Evolutionary conservation across 495 filamentous ascomycete genomes (phyloP).

Genomic region (Penicilliopsis zonata): DNA sequence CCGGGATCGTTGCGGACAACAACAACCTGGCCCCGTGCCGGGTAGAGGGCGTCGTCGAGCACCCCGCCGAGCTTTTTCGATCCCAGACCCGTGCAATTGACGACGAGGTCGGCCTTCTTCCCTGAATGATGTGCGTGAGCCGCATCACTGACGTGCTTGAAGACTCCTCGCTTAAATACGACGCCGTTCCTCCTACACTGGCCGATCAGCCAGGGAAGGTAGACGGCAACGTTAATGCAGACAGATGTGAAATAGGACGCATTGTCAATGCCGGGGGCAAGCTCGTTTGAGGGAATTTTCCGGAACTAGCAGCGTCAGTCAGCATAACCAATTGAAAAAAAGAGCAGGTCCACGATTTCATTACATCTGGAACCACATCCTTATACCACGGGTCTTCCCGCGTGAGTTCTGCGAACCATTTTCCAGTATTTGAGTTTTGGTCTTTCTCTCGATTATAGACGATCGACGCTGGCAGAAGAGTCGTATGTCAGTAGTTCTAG

Average conservation of each 20-base stretch:
- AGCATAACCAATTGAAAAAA: background rate
- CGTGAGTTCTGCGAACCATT: conserved; percentile 53
- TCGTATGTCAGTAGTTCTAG: conserved; percentile 1
- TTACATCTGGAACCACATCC: conserved; percentile 59
- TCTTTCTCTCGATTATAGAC: conserved; percentile 59
- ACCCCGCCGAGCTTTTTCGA: conserved; percentile 72
- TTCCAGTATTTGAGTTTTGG: conserved; percentile 28
- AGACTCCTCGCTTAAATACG: conserved; percentile 43
- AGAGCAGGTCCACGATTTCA: conserved; percentile 3
- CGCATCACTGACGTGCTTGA: conserved; percentile 66
- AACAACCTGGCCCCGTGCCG: conserved; percentile 78
- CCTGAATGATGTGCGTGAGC: conserved; percentile 50
- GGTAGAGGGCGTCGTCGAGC: conserved; percentile 58
- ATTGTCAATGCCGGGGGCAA: conserved; percentile 51
- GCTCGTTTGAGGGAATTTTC: conserved; percentile 37
- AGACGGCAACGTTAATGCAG: conserved; percentile 83
- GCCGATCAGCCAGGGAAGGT: conserved; percentile 71
- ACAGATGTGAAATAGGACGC: conserved; percentile 67
- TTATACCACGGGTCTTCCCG: conserved; percentile 72
- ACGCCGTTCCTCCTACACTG: conserved; percentile 64
- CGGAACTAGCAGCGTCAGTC: conserved; percentile 32
- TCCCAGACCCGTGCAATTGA: conserved; percentile 82
- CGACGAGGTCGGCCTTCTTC: conserved; percentile 50
- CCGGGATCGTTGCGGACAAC: conserved; percentile 74
- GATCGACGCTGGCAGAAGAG: conserved; percentile 31